phyloP scores from a whole-genome alignment of 2,329 filamentous ascomycete genomes.

The Teratosphaeria pseudoeucalypti region DNA sequence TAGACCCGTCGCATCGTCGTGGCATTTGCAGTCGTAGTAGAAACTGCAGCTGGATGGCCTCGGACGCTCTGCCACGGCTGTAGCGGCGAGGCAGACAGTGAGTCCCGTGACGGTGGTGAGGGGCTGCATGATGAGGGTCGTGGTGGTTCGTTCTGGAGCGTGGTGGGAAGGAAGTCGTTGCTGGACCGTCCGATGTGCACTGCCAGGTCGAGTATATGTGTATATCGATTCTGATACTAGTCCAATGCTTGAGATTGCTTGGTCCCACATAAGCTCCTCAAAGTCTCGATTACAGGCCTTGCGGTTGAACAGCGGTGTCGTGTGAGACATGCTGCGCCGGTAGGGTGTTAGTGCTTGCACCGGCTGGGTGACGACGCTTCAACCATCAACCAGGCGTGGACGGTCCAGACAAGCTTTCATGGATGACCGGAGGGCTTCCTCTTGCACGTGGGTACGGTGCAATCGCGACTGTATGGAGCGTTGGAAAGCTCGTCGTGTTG shows the following conservation, averaged over 20 bases:
- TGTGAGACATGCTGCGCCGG: not conserved
- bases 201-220: not conserved
- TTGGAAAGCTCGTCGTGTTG: too few relatives aligned
- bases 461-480: not conserved
- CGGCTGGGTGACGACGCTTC: not conserved
- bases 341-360: not conserved
- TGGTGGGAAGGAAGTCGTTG: not conserved
- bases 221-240: not conserved
- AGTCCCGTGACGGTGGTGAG: not conserved
- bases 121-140: not conserved
- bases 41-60: not conserved
- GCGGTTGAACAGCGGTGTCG: not conserved
- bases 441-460: not conserved
- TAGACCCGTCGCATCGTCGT: not conserved
- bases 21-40: not conserved
- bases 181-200: not conserved
- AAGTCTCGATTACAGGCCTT: not conserved
- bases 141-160: not conserved
- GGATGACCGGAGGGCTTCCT: not conserved
- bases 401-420: not conserved
- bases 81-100: not conserved
- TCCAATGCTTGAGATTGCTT: too few relatives aligned
- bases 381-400: not conserved
- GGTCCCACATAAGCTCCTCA: not conserved
- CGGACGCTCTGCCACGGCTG: too few relatives aligned